A percentile compares a stretch with the other conserved stretches of the same genome.
phyloP scores from a whole-genome alignment of 495 filamentous ascomycete genomes.

The Amorphotheca resinae region DNA sequence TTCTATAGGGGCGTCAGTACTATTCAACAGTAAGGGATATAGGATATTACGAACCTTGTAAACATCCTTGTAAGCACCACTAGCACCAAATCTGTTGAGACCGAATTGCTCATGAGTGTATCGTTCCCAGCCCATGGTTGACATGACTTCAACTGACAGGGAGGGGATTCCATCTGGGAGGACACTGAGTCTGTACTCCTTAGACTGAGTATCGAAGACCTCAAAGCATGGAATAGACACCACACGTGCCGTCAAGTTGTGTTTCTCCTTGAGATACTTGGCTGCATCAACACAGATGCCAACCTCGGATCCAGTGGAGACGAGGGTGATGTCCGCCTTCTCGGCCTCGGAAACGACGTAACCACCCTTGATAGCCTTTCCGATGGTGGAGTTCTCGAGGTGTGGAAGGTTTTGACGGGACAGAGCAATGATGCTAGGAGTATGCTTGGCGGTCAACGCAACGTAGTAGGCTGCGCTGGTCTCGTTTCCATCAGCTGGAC shows the following conservation, averaged over 20 bases:
- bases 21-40: conserved; percentile 1
- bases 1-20: conserved; percentile 47
- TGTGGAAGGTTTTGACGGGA: conserved; percentile 98
- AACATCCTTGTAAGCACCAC: conserved; percentile 92
- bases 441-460: conserved; percentile 79
- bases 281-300: conserved; percentile 85
- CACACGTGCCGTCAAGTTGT: conserved; percentile 78
- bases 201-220: conserved; percentile 88
- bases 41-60: conserved; percentile 65
- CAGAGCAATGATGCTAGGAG: conserved; percentile 83
- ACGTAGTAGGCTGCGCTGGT: conserved; percentile 96
- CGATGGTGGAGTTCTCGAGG: conserved; percentile 82
- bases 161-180: conserved; percentile 91
- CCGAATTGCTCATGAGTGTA: conserved; percentile 99
- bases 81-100: conserved; percentile 95
- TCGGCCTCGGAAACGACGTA: conserved; percentile 81
- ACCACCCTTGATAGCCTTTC: conserved; percentile 81
- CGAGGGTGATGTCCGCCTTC: conserved; percentile 75
- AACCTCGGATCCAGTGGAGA: conserved; percentile 94
- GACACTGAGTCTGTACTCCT: conserved; percentile 84
- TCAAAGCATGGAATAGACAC: conserved; percentile 96
- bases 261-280: conserved; percentile 69
- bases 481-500: conserved; percentile 98
- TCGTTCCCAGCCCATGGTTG: conserved; percentile 89
- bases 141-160: conserved; percentile 88